Evolutionary conservation across 2,329 filamentous ascomycete species (phyloP).

Genomic region (Aspergillus fumigatus): DNA sequence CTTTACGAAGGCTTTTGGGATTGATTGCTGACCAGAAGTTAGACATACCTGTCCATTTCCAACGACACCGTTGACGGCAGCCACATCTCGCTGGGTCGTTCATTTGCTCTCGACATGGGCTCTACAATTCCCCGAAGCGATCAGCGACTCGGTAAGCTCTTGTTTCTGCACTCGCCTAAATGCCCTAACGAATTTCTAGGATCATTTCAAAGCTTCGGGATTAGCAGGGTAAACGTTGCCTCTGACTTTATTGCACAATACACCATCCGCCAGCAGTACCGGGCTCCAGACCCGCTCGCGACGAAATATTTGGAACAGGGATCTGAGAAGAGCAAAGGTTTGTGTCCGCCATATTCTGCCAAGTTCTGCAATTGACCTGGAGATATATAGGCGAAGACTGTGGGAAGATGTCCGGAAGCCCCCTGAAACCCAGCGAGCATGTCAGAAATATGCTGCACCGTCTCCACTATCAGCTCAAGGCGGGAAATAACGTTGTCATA

Average conservation of each 20-base stretch:
- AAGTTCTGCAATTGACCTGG: constrained; percentile 5
- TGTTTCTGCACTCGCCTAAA: background rate
- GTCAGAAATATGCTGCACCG: constrained; percentile 61
- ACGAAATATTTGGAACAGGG: constrained; percentile 8
- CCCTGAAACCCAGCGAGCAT: constrained; percentile 36
- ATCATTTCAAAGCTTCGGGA: constrained; percentile 71
- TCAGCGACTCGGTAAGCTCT: constrained; percentile 61
- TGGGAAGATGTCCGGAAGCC: constrained; percentile 1
- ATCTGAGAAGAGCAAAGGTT: constrained; percentile 11
- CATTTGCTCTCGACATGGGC: constrained; percentile 91
- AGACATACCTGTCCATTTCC: constrained; percentile 94
- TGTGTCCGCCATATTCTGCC: constrained; percentile 1
- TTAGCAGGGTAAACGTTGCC: constrained; percentile 77
- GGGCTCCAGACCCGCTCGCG: constrained; percentile 68
- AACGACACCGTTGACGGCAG: constrained; percentile 88
- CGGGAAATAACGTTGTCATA: constrained; percentile 65
- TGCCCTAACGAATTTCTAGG: constrained; percentile 20
- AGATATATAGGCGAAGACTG: constrained; percentile 6
- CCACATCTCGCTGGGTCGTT: constrained; percentile 85
- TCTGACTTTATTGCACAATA: constrained; percentile 98
- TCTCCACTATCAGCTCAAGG: constrained; percentile 66
- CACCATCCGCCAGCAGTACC: constrained; percentile 92
- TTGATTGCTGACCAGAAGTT: constrained; percentile 3
- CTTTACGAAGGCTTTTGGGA: background rate
- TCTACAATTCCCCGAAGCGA: constrained; percentile 80